Percentiles rank a stretch among this genome's conserved stretches.
These are phyloP conservation scores for Gossypium longicalyx DNA, from an alignment of 345 rosid genomes.

Conservation along the genomic window DNA sequence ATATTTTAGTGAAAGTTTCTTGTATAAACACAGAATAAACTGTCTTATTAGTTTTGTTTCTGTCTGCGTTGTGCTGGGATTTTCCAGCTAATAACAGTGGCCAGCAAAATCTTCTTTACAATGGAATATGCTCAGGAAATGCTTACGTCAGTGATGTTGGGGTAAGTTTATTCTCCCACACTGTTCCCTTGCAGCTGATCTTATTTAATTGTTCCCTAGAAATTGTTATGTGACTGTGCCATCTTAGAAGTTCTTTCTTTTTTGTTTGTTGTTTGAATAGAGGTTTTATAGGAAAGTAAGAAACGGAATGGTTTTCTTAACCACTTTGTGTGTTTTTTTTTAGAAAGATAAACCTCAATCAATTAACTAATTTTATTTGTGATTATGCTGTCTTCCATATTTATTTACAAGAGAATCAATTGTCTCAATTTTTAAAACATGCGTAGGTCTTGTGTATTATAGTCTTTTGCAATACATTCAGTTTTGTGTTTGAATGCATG, in stretches of 20 bases:
- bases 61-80: slow-evolving; percentile 17
- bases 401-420: background rate
- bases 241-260: background rate
- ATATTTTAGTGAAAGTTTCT: slow-evolving; percentile 12
- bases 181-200: slow-evolving; percentile 6
- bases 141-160: slow-evolving; percentile 19
- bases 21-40: background rate
- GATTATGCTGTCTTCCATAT: slow-evolving; percentile 6
- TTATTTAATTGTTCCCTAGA: background rate
- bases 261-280: slow-evolving; percentile 3
- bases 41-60: slow-evolving; percentile 9
- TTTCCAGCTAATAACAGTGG: slow-evolving; percentile 29
- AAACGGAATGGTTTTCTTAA: background rate
- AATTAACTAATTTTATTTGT: background rate
- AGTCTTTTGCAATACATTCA: background rate
- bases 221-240: background rate
- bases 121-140: slow-evolving; percentile 15
- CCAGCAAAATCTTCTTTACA: slow-evolving; percentile 24
- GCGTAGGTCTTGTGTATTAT: background rate
- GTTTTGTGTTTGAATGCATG: background rate
- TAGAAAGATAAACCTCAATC: background rate
- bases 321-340: background rate
- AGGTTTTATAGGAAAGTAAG: background rate
- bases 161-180: slow-evolving; percentile 33
- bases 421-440: background rate